These are phyloP conservation scores for Termitomyces bulborhizus DNA, from an alignment of 768 basidiomycete genomes.

Conservation along the genomic window DNA sequence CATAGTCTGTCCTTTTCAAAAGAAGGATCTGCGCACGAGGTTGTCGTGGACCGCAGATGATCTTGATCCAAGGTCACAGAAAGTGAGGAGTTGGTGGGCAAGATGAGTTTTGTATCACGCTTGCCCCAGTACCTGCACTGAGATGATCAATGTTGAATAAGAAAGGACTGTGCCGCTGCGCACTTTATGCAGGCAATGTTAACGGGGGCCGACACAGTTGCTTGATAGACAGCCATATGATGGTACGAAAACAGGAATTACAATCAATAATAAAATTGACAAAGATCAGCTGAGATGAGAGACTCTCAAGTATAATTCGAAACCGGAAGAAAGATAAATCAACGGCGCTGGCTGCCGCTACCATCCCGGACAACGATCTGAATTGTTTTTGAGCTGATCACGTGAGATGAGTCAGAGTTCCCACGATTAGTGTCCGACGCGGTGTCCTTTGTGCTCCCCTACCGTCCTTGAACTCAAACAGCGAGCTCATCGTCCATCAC, in stretches of 20 bases:
- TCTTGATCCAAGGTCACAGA: conserved; percentile 97
- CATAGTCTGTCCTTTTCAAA: conserved; percentile 80
- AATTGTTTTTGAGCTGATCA: conserved; percentile 1
- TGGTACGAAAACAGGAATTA: too few relatives aligned
- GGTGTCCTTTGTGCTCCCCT: conserved; percentile 14
- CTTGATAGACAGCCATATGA: conserved; percentile 58
- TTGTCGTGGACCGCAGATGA: conserved; percentile 90
- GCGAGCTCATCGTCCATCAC: conserved; percentile 6
- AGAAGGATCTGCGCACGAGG: conserved; percentile 74
- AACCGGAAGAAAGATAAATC: too few relatives aligned
- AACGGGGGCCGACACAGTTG: conserved; percentile 88
- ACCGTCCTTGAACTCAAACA: too few relatives aligned
- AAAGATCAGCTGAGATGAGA: too few relatives aligned
- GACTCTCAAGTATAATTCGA: too few relatives aligned
- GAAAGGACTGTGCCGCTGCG: conserved; percentile 11
- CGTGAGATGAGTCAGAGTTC: conserved; percentile 15
- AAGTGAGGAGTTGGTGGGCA: conserved; percentile 97
- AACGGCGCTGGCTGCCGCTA: too few relatives aligned
- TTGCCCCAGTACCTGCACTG: conserved; percentile 94
- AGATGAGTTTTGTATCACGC: conserved; percentile 88
- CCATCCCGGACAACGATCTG: too few relatives aligned
- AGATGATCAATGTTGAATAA: conserved; percentile 4
- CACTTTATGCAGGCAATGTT: conserved; percentile 99
- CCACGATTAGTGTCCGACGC: conserved; percentile 9
- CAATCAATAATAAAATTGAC: too few relatives aligned